Conservation (phyloP, 345 rosid genomes). For the Populus nigra region DNA sequence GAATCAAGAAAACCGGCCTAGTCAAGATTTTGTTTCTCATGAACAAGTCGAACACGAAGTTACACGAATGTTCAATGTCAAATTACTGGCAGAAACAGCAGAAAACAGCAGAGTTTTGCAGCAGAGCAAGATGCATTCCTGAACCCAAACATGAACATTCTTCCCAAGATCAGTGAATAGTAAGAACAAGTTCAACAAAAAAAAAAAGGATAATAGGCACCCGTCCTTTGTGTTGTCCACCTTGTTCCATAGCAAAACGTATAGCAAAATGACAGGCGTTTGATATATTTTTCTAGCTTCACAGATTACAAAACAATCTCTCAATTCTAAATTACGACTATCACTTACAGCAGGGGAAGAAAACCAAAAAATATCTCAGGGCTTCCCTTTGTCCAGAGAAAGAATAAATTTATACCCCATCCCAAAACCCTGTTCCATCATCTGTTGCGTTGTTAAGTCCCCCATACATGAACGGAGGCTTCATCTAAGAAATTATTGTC, state of each 20-base stretch:
- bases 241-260: constrained; percentile 2
- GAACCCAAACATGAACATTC: constrained; percentile 17
- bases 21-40: background rate
- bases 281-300: constrained; percentile 36
- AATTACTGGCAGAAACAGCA: background rate
- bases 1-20: too few relatives aligned
- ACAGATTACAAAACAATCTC: constrained; percentile 45
- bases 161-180: constrained; percentile 13
- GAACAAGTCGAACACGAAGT: background rate
- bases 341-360: constrained; percentile 45
- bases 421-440: constrained; percentile 24
- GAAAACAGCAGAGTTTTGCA: background rate
- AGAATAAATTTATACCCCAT: constrained; percentile 29
- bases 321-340: constrained; percentile 47
- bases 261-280: constrained; percentile 11
- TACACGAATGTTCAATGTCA: background rate
- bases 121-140: constrained; percentile 22
- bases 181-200: constrained; percentile 6
- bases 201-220: background rate
- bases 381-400: constrained; percentile 34
- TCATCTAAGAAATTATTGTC: constrained; percentile 31
- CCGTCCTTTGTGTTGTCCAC: background rate
- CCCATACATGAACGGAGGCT: constrained; percentile 24
- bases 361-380: constrained; percentile 32
- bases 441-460: constrained; percentile 16